Base-by-base conservation (phyloP, 2,329 filamentous ascomycete genomes). In the Orbilia brochopaga region DNA sequence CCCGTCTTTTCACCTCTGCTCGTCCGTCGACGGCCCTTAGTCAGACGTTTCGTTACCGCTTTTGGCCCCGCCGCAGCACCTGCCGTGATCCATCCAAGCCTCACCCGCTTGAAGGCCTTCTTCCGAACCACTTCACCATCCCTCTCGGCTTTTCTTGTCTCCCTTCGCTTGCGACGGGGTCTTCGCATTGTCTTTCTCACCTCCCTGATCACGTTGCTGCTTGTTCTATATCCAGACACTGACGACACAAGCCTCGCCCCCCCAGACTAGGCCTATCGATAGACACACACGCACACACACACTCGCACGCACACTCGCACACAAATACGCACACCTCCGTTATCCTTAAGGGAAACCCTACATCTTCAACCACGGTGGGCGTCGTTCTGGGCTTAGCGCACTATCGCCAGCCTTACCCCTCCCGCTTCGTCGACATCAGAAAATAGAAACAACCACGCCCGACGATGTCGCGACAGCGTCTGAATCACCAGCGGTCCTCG, bases 1-100 rank as follows among this genome's bases (percentile, higher is more conserved):
- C 17, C 23, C n/a, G 24, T 56, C 15, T 63, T 30, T 57, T 57
- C 23, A 30, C 44, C 40, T 58, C 27, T 8, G 8, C 5, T 30
- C 50, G 30, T 52, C 51, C 42, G 52, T 13, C 48, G 57, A 59
- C 23, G 55, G 13, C 53, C 54, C 56, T 72, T 72, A 72, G 67
- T 72, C 67, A 72, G 67, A 65, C 67, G 67, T 65, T 65, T 72
- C 67, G 64, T 60, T 72, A 56, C 67, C 60, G 54, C 60, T 65
- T 65, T 72, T 52, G 67, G 67, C 59, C 54, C 57, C 64, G 64
- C 65, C 67, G 67, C 67, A 63, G 67, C 64, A 69, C 37, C 30
- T 13, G 21, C 52, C 55, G 44, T 65, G 55, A 58, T 50, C 59
- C 55, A 72, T 63, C 67, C 67, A 72, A 72, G 67, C 67, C 67